A percentile compares a stretch with the other conserved stretches of the same genome.
These are phyloP conservation scores for Populus alba DNA, from an alignment of 345 rosid genomes.

Conservation along the genomic window DNA sequence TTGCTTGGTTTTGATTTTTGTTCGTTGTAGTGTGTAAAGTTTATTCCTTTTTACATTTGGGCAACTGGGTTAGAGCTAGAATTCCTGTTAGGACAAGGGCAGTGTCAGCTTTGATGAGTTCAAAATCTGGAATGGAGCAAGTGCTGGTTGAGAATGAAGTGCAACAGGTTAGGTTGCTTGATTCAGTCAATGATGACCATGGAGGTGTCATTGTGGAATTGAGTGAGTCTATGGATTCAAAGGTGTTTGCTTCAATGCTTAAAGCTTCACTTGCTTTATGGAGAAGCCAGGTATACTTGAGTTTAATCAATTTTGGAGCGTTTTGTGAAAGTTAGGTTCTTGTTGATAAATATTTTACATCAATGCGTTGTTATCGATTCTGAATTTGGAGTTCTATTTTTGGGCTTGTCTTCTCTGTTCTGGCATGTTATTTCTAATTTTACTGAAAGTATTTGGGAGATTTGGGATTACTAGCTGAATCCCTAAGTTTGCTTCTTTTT, in stretches of 20 bases:
- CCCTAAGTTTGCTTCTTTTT: neutral
- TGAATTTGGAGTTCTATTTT: neutral
- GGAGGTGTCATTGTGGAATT: conserved; percentile 73
- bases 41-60: neutral
- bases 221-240: conserved; percentile 52
- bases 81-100: neutral
- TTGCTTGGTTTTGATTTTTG: neutral
- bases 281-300: conserved; percentile 58
- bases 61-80: neutral
- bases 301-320: neutral
- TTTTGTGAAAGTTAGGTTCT: neutral
- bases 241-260: conserved; percentile 51
- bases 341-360: neutral
- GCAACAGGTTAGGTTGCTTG: conserved; percentile 25
- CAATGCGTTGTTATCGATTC: neutral
- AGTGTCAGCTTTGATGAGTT: conserved; percentile 34
- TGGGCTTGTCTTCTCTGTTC: neutral
- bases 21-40: neutral
- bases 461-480: neutral
- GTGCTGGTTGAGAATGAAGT: conserved; percentile 10
- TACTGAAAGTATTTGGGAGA: neutral
- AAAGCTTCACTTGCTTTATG: conserved; percentile 56
- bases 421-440: neutral
- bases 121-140: conserved; percentile 13
- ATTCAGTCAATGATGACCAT: conserved; percentile 54